Percentiles rank a stretch among this genome's conserved stretches.
phyloP scores from a whole-genome alignment of 345 rosid genomes.

The Heritiera littoralis region DNA sequence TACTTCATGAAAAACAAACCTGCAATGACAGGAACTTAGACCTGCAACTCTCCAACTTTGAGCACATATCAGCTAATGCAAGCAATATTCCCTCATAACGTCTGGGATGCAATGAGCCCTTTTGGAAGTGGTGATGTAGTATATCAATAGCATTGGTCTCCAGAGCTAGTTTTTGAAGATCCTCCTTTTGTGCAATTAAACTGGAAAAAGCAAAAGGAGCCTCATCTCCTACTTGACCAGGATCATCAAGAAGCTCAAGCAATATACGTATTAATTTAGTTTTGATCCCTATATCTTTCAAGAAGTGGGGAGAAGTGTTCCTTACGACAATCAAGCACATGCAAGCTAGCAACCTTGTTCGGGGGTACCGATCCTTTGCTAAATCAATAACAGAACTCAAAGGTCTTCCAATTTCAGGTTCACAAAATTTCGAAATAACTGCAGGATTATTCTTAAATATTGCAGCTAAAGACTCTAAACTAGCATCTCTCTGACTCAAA shows the following conservation, averaged over 20 bases:
- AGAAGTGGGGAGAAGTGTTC: conserved; percentile 54
- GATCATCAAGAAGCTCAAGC: conserved; percentile 86
- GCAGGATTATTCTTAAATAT: conserved; percentile 61
- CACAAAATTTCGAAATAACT: conserved; percentile 52
- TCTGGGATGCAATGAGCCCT: conserved; percentile 46
- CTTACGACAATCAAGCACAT: conserved; percentile 71
- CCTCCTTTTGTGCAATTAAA: conserved; percentile 65
- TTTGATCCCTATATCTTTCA: conserved; percentile 59
- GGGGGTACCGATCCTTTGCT: conserved; percentile 57
- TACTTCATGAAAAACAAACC: conserved; percentile 42
- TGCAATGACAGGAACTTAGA: conserved; percentile 59
- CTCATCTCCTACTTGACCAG: conserved; percentile 82
- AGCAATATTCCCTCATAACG: conserved; percentile 67
- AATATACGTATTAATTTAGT: conserved; percentile 54
- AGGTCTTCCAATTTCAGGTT: conserved; percentile 53
- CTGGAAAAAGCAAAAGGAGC: conserved; percentile 73
- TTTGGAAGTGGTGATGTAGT: conserved; percentile 52
- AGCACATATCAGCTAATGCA: conserved; percentile 78
- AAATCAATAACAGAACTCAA: conserved; percentile 58
- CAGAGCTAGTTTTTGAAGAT: conserved; percentile 76
- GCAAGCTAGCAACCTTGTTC: conserved; percentile 82
- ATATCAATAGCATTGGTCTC: conserved; percentile 62
- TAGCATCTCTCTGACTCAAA: conserved; percentile 68
- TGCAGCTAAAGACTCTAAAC: conserved; percentile 74
- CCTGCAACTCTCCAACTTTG: conserved; percentile 80